Conservation (phyloP, 805 yeast genomes). For the Kodamaea kaohsiungensis region DNA sequence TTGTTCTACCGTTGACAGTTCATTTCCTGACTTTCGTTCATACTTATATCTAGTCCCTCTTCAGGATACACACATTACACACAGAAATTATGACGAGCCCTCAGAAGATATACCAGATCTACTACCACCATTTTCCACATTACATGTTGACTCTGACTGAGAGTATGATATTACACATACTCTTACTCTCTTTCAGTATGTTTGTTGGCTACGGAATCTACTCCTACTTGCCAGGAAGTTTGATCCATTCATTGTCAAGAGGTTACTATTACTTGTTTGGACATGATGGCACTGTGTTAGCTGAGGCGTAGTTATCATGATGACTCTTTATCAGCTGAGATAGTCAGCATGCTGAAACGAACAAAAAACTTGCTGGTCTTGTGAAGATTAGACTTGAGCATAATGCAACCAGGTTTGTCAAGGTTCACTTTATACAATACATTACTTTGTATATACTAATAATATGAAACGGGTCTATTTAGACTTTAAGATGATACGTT, state of each 20-base stretch:
- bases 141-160: constrained; percentile 51
- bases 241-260: constrained; percentile 31
- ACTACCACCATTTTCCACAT: constrained; percentile 49
- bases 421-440: not conserved
- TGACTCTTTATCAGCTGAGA: no score
- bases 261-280: constrained; percentile 40
- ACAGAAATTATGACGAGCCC: constrained; percentile 4
- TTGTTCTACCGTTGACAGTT: not conserved
- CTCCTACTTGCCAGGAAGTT: constrained; percentile 26
- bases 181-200: constrained; percentile 23
- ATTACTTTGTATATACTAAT: not conserved
- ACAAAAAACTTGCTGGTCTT: not conserved
- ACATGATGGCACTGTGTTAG: constrained; percentile 10
- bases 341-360: no score
- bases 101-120: constrained; percentile 18
- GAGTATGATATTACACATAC: constrained; percentile 24
- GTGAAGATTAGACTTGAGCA: not conserved
- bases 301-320: not conserved
- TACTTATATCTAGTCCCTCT: not conserved
- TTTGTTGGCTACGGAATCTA: constrained; percentile 31
- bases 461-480: not conserved
- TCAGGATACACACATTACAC: not conserved
- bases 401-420: not conserved
- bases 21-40: not conserved
- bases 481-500: not conserved